Base-by-base conservation (phyloP, 139 green algal species). In the Micractinium conductrix region DNA sequence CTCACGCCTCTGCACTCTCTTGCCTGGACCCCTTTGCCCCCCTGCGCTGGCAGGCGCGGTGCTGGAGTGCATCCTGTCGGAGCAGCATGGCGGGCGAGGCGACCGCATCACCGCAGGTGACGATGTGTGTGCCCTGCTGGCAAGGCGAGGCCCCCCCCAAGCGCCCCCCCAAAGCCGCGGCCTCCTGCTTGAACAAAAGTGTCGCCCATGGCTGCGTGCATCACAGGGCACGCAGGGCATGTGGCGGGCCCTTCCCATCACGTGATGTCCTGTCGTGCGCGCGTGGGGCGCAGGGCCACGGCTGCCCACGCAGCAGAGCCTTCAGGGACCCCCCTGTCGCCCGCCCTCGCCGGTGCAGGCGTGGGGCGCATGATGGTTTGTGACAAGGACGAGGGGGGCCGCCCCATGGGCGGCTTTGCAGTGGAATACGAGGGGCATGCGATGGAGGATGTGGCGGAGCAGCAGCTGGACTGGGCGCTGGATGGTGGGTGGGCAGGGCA, bases 31-130 rank as follows among this genome's bases (percentile, higher is more conserved):
- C 7, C 35, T 8, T 40, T 16, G n/a, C 35, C 30, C n/a, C 63
- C n/a, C n/a, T 69, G 62, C 63, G 19, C 30, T 62, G 44, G n/a
- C 73, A 80, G 73, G 73, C 4, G 55, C 74, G 14, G 74, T 71
- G 48, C 37, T 81, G 53, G 74, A 81, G 50, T 81, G 74, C 35
- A 69, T 81, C 35, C 33, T 81, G 74, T 33, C 74, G 2, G 74
- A 81, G 53, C 65, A 42, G 35, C 50, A 70, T 26, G 74, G 74
- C 50, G 74, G 74, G 10, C 35, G 55, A 53, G 74, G 74, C 53
- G 74, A 81, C 74, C 33, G 74, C 19, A 53, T 81, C 4, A 81
- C 74, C 53, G 74, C 74, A 75, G 69, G 69, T 53, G 38, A 9
- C 35, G 5, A 28, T 33, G 37, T 38, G 26, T 68, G 21, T 21